Evolutionary conservation across 2,329 filamentous ascomycete genomes (phyloP).

Genomic region (Colletotrichum sansevieriae): DNA sequence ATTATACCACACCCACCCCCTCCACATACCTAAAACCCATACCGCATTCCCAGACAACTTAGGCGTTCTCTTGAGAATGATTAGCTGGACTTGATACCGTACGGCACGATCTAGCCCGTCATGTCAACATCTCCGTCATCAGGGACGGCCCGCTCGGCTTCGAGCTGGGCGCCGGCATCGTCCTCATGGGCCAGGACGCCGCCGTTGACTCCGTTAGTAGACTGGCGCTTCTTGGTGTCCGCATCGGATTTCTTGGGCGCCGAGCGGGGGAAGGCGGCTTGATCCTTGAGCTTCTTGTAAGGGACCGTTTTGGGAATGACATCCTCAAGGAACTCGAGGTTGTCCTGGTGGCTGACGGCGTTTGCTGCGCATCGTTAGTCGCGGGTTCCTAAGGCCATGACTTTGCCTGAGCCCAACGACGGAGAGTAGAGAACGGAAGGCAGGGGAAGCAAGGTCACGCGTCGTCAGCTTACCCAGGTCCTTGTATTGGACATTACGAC

Average conservation of each 20-base stretch:
- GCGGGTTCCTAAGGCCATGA: too few relatives aligned
- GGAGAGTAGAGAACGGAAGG: too few relatives aligned
- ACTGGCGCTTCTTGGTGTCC: slow-evolving; percentile 48
- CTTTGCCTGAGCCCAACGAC: neutral
- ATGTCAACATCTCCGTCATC: slow-evolving; percentile 71
- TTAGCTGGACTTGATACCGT: too few relatives aligned
- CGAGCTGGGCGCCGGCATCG: slow-evolving; percentile 66
- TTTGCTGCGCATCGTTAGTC: slow-evolving; percentile 68
- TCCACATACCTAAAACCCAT: neutral
- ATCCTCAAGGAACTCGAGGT: slow-evolving; percentile 94
- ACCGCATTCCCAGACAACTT: neutral
- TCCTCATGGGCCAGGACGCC: slow-evolving; percentile 43
- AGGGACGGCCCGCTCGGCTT: slow-evolving; percentile 65
- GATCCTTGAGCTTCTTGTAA: slow-evolving; percentile 82
- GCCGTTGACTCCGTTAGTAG: slow-evolving; percentile 41
- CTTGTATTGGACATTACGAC: slow-evolving; percentile 95
- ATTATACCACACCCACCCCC: neutral
- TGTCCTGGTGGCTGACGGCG: slow-evolving; percentile 89
- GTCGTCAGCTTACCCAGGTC: slow-evolving; percentile 77
- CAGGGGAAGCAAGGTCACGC: neutral
- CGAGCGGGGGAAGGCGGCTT: slow-evolving; percentile 64
- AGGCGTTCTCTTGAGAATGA: too few relatives aligned
- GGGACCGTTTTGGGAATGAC: slow-evolving; percentile 88
- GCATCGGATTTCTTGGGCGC: slow-evolving; percentile 60
- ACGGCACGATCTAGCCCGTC: slow-evolving; percentile 58